Evolutionary conservation across 1,284 basidiomycete genomes (phyloP).

Genomic region (Cutaneotrichosporon sp.): DNA sequence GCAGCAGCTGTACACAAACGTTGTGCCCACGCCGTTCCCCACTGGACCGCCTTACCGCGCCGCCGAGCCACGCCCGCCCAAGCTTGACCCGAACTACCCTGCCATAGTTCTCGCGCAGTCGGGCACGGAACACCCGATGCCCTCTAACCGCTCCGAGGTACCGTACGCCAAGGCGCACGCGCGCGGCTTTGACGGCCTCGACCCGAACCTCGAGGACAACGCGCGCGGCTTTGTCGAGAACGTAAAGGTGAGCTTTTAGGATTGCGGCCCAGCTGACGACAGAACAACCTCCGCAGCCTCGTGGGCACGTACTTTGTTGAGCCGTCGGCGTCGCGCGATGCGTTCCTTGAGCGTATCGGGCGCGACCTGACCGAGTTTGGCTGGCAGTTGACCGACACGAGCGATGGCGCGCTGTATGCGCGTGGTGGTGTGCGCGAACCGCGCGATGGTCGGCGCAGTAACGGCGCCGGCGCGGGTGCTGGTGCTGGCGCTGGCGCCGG

Average conservation of each 20-base stretch:
- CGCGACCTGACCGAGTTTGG: constrained; percentile 36
- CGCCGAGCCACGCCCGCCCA: constrained; percentile 10
- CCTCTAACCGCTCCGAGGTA: constrained; percentile 2
- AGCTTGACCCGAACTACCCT: background rate
- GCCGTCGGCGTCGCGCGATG: constrained; percentile 27
- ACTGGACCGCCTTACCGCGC: constrained; percentile 7
- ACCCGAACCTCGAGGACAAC: constrained; percentile 29
- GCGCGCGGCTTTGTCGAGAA: constrained; percentile 40
- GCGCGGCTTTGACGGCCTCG: constrained; percentile 33
- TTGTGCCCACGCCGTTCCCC: constrained; percentile 10
- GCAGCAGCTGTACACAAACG: constrained; percentile 6
- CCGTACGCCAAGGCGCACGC: constrained; percentile 20
- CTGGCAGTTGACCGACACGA: constrained; percentile 33
- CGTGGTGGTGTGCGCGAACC: background rate
- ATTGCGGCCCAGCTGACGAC: background rate
- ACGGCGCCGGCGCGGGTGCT: no score
- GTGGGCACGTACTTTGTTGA: constrained; percentile 31
- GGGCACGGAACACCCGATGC: constrained; percentile 2
- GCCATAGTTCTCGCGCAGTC: constrained; percentile 7
- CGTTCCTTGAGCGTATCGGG: constrained; percentile 40
- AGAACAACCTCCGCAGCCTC: constrained; percentile 36
- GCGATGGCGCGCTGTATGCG: constrained; percentile 27
- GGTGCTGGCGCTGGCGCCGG: no score
- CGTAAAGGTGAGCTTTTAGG: constrained; percentile 46
- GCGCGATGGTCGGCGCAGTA: no score